Evolutionary conservation across 2,329 filamentous ascomycete species (phyloP).

Genomic region (Chaetomium sp.): DNA sequence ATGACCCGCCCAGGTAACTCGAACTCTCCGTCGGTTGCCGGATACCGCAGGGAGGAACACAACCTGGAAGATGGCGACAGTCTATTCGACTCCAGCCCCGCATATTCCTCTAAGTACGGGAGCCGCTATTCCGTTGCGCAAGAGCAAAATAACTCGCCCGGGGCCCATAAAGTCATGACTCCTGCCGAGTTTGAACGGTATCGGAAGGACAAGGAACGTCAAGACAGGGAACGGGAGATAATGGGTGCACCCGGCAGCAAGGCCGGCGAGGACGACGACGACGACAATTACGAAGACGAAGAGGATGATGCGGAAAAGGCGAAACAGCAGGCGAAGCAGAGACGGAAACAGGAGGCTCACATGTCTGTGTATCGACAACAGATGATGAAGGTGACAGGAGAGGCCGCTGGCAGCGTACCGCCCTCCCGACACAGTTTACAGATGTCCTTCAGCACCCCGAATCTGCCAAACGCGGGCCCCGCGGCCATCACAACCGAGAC

Average conservation of each 20-base stretch:
- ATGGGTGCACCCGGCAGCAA: slow-evolving; percentile 46
- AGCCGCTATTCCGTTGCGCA: slow-evolving; percentile 42
- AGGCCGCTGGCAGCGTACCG: slow-evolving; percentile 55
- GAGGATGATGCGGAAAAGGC: slow-evolving; percentile 79
- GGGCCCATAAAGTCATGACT: slow-evolving; percentile 79
- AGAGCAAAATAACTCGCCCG: slow-evolving; percentile 44
- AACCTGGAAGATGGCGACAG: slow-evolving; percentile 52
- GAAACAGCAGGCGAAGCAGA: slow-evolving; percentile 71
- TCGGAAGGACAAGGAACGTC: slow-evolving; percentile 70
- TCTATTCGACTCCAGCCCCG: slow-evolving; percentile 54
- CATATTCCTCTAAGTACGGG: slow-evolving; percentile 43
- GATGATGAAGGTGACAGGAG: slow-evolving; percentile 95
- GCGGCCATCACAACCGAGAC: slow-evolving; percentile 46
- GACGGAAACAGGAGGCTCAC: slow-evolving; percentile 86
- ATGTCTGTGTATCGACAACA: slow-evolving; percentile 88
- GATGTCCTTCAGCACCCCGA: slow-evolving; percentile 64
- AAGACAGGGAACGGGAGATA: slow-evolving; percentile 32
- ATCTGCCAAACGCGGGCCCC: slow-evolving; percentile 47
- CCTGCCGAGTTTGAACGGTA: slow-evolving; percentile 84
- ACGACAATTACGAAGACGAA: slow-evolving; percentile 77
- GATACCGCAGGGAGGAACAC: slow-evolving; percentile 47
- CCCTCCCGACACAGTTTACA: slow-evolving; percentile 57
- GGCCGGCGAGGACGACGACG: slow-evolving; percentile 62
- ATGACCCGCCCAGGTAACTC: slow-evolving; percentile 38
- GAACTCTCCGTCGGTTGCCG: slow-evolving; percentile 35